Conservation (phyloP, 108 stramenopile genomes). For the Stephanodiscus triporus region DNA sequence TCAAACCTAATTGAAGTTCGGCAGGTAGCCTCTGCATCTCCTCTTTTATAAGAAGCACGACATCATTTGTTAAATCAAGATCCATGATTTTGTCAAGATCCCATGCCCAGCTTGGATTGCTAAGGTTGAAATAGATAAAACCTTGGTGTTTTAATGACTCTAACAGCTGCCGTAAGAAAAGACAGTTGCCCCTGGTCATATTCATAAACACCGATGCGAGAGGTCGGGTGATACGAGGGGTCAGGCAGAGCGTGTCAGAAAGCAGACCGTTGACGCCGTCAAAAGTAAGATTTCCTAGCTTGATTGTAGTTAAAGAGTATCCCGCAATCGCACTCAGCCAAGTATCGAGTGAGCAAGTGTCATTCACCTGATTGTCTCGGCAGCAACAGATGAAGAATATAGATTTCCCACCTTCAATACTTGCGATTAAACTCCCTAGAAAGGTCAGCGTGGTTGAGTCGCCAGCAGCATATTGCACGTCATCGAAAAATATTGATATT, state of each 20-base stretch:
- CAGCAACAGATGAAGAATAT: slow-evolving; percentile 26
- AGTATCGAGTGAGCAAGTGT: background rate
- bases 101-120: slow-evolving; percentile 28
- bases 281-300: slow-evolving; percentile 14
- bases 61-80: slow-evolving; percentile 25
- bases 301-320: slow-evolving; percentile 20
- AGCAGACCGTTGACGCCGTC: slow-evolving; percentile 28
- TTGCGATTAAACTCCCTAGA: slow-evolving; percentile 18
- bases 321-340: slow-evolving; percentile 7
- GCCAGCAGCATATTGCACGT: slow-evolving; percentile 29
- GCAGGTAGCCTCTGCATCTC: slow-evolving; percentile 22
- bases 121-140: slow-evolving; percentile 14
- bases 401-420: background rate
- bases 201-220: slow-evolving; percentile 18
- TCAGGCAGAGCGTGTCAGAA: slow-evolving; percentile 27
- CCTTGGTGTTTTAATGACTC: slow-evolving; percentile 19
- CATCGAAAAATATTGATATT: slow-evolving; percentile 21
- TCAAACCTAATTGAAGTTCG: slow-evolving; percentile 18
- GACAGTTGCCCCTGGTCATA: slow-evolving; percentile 20
- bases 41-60: slow-evolving; percentile 11
- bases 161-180: slow-evolving; percentile 24
- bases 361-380: slow-evolving; percentile 22
- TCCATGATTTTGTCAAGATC: slow-evolving; percentile 25
- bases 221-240: slow-evolving; percentile 37
- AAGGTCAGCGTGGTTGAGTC: slow-evolving; percentile 15